Base-by-base conservation (phyloP, 495 filamentous ascomycete genomes). In the Penicillium flavigenum region DNA sequence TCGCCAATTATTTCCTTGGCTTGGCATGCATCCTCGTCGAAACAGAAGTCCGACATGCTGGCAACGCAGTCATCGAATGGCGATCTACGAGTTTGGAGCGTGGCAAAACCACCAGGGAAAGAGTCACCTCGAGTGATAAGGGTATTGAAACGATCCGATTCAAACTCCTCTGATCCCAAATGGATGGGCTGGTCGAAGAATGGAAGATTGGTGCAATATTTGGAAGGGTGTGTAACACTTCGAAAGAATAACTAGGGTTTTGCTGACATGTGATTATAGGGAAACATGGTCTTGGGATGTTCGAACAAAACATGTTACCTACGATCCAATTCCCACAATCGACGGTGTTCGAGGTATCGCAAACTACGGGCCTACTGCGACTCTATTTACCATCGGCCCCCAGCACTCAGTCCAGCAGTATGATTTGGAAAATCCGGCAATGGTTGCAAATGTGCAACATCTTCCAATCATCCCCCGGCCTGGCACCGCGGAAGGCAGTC, bases 151-250 rank as follows among this genome's bases (percentile, higher is more conserved):
- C 79, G 87, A 63, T 84, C 83, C 5, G 91, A 96, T 60, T 88
- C 69, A 1, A 70, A 81, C 51, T 76, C 84, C 31, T 73, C 85
- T 12, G 91, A 91, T 10, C 89, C 88, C 19, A 96, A 96, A 70
- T 99, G 93, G 93, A 89, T 96, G 80, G 88, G 83, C 24, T 99
- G 94, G 94, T 98, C 95, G 4, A 98, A 96, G 76, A 96, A 96
- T 76, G 94, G 94, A 27, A 87, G 90, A 61, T 91, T 99, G 59
- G 81, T 99, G 49, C 94, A 99, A 74, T 93, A 85, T 74, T 84
- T 91, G 8, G 91, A 97, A 73, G 85, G 89, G 93, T 97, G 75
- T 78, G 91, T 82, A 59, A 32, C 38, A 14, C 9, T 14, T 2
- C 4, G 11, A 26, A 24, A 11, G 8, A 9, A 24, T 11, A 5